Evolutionary conservation across 768 basidiomycete species (phyloP).

Genomic region (Aureoboletus auriporus): DNA sequence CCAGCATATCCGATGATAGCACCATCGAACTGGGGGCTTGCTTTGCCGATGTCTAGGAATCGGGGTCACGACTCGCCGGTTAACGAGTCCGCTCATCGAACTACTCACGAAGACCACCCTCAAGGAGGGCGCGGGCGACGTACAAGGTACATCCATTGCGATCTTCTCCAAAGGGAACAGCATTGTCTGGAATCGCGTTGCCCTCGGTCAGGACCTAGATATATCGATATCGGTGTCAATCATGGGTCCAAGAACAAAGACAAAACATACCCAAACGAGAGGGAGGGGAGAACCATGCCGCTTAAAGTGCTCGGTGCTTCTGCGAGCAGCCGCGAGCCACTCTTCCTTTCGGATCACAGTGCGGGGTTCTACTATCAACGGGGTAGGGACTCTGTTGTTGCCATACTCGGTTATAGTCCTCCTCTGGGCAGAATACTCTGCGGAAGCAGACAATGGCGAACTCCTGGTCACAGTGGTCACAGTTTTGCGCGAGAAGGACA

Average conservation of each 20-base stretch:
- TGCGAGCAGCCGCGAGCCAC: constrained; percentile 27
- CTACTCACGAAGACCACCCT: constrained; percentile 30
- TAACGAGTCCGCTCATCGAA: neutral
- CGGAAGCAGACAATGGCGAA: constrained; percentile 12
- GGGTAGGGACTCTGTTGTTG: constrained; percentile 13
- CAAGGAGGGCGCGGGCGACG: constrained; percentile 30
- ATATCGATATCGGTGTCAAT: neutral
- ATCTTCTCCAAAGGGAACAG: constrained; percentile 31
- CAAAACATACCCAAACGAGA: constrained; percentile 27
- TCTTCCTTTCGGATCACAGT: constrained; percentile 22
- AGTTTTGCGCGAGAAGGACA: constrained; percentile 17
- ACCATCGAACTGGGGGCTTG: constrained; percentile 27
- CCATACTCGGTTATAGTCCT: constrained; percentile 18
- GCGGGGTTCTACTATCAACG: constrained; percentile 7
- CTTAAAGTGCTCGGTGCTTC: constrained; percentile 28
- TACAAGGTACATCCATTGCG: constrained; percentile 25
- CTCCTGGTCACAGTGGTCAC: constrained; percentile 3
- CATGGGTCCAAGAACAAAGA: neutral
- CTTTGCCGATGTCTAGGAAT: constrained; percentile 32
- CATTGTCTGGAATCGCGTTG: constrained; percentile 30
- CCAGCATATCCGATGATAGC: constrained; percentile 32
- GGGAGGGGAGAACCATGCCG: constrained; percentile 26
- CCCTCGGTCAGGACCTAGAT: constrained; percentile 28
- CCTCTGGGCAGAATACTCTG: constrained; percentile 2
- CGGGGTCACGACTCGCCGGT: neutral